Evolutionary conservation across 768 basidiomycete genomes (phyloP), one percentile per base, ranked within the genome.

Genomic region (Galerina marginata): DNA sequence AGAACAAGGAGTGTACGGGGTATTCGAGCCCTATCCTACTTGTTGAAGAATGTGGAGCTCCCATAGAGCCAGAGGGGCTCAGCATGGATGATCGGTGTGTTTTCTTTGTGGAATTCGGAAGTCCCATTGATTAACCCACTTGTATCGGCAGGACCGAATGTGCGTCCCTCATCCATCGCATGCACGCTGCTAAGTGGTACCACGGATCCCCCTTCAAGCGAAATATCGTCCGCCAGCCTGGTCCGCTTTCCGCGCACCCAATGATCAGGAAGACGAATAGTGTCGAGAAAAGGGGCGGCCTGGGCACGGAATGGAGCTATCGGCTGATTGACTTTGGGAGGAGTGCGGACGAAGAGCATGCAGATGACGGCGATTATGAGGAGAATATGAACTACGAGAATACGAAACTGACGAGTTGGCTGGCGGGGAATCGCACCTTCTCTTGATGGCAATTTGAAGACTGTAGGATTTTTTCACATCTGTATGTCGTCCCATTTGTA

Each of bases 281-380:
- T 26, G 10, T 29, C 25, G 20, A 45, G 10, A 52, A 68, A 7
- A 4, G 53, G 43, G 33, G 50, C 36, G 36, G 42, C 38, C 37
- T 53, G 38, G 58, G 44, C 16, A 16, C 7, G 2, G 61, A 72
- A 26, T 64, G 47, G 20, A 75, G 78, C 49, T 80, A 77, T 63
- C 69, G 79, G n/a, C 45, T 79, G 54, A 78, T 81, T 20, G 79
- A 81, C 60, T 80, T 80, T 67, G 79, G 79, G 14, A 64, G 74
- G 25, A 44, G 55, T 9, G 25, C 38, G 42, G 38, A 53, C 2
- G 37, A 54, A 36, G 37, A 2, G 23, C 1, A 26, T 12, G 25
- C 26, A 6, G 25, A 23, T 11, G n/a, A 6, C 6, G 25, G 42
- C 38, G 47, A 61, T 39, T 61, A 43, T 15, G 11, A 15, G 15